Conservation (phyloP, 805 yeast genomes). For the Zygosaccharomyces pseudorouxii region DNA sequence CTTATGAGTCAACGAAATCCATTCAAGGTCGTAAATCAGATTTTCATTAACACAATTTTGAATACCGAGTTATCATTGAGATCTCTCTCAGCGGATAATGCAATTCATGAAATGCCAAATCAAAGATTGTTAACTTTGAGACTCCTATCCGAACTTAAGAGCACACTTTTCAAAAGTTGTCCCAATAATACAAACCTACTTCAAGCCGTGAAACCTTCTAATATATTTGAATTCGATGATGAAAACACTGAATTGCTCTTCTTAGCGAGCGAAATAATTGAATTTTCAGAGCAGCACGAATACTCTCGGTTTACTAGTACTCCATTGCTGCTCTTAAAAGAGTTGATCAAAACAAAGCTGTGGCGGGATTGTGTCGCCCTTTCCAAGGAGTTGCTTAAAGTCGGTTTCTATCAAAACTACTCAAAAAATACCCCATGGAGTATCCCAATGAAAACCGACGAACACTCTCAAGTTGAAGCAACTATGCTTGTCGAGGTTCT, state of each 20-base stretch:
- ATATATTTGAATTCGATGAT: conserved; percentile 5
- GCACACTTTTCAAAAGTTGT: conserved; percentile 1
- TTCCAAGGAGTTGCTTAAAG: conserved; percentile 11
- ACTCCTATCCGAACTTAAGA: conserved; percentile 39
- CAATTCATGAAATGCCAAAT: conserved; percentile 56
- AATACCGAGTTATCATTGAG: conserved; percentile 63
- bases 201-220: conserved; percentile 4
- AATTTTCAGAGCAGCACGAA: conserved; percentile 7
- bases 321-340: conserved; percentile 12
- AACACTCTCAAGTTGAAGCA: conserved; percentile 2
- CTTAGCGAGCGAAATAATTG: conserved; percentile 5
- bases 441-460: neutral
- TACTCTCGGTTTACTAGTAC: neutral
- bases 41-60: conserved; percentile 54
- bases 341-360: conserved; percentile 18
- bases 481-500: neutral
- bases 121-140: conserved; percentile 59
- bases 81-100: conserved; percentile 40
- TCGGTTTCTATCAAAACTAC: conserved; percentile 7
- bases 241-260: conserved; percentile 12
- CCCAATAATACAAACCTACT: neutral
- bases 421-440: neutral
- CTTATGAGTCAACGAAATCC: conserved; percentile 7
- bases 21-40: conserved; percentile 25
- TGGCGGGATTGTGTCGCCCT: conserved; percentile 18